These are phyloP conservation scores for Xylaria hypoxylon DNA, from an alignment of 2,329 filamentous ascomycete genomes.

Conservation along the genomic window DNA sequence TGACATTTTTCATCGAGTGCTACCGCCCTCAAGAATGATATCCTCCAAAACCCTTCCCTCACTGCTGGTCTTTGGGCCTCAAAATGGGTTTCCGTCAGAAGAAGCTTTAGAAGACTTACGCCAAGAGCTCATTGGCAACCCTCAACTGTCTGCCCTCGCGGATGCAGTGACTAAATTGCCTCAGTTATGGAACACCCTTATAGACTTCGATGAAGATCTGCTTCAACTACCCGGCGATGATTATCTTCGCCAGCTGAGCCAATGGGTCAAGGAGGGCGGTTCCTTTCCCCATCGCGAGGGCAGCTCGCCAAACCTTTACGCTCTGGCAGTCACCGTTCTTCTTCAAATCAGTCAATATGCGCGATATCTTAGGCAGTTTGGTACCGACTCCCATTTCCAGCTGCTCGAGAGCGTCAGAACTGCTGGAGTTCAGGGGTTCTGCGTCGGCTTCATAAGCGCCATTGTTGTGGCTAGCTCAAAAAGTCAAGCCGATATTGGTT, in stretches of 20 bases:
- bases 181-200: slow-evolving; percentile 13
- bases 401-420: slow-evolving; percentile 17
- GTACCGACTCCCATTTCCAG: slow-evolving; percentile 10
- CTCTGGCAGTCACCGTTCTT: slow-evolving; percentile 22
- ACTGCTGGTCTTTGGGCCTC: slow-evolving; percentile 38
- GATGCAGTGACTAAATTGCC: slow-evolving; percentile 17
- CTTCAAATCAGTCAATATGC: slow-evolving; percentile 27
- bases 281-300: not conserved
- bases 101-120: slow-evolving; percentile 27
- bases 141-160: slow-evolving; percentile 18
- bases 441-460: slow-evolving; percentile 39
- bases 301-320: slow-evolving; percentile 11
- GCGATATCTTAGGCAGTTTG: slow-evolving; percentile 29
- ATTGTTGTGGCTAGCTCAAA: slow-evolving; percentile 32
- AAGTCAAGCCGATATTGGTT: slow-evolving; percentile 27
- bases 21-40: slow-evolving; percentile 6
- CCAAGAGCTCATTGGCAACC: slow-evolving; percentile 25
- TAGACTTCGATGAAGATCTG: slow-evolving; percentile 3
- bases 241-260: slow-evolving; percentile 8
- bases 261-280: slow-evolving; percentile 23
- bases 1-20: slow-evolving; percentile 1
- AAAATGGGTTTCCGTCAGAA: slow-evolving; percentile 26
- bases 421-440: slow-evolving; percentile 40
- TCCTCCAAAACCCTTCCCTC: slow-evolving; percentile 28
- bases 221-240: slow-evolving; percentile 6